These are phyloP conservation scores for Phylloboletellus chloephorus DNA, from an alignment of 1,284 basidiomycete species.

Conservation along the genomic window DNA sequence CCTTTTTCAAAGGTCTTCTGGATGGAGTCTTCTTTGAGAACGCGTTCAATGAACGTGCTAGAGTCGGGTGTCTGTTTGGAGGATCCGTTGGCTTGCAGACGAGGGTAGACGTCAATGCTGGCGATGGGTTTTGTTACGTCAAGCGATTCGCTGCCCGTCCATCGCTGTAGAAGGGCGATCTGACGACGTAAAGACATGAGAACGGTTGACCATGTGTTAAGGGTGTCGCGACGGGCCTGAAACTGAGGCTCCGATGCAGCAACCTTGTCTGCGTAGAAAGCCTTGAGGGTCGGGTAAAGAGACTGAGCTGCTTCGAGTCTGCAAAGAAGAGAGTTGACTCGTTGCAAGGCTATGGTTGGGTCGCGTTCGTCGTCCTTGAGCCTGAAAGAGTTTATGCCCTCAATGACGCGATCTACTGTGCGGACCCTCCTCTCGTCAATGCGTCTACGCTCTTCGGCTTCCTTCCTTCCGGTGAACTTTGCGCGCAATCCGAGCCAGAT, in stretches of 20 bases:
- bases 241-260: conserved; percentile 62
- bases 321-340: conserved; percentile 70
- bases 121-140: conserved; percentile 79
- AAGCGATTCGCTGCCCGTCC: conserved; percentile 89
- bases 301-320: conserved; percentile 81
- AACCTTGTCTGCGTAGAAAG: conserved; percentile 77
- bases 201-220: conserved; percentile 87
- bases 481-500: conserved; percentile 93
- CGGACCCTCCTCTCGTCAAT: conserved; percentile 80
- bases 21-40: conserved; percentile 94
- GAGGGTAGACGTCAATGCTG: conserved; percentile 42
- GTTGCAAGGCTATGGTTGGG: conserved; percentile 55
- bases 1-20: conserved; percentile 93
- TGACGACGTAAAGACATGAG: conserved; percentile 75
- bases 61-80: conserved; percentile 46
- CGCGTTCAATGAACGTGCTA: conserved; percentile 86
- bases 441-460: conserved; percentile 77
- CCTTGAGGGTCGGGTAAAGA: conserved; percentile 81
- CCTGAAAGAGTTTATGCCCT: conserved; percentile 76
- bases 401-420: conserved; percentile 77
- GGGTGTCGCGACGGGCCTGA: conserved; percentile 74
- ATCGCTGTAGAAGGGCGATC: conserved; percentile 74
- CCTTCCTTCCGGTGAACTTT: conserved; percentile 72
- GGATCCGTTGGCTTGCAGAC: conserved; percentile 26
- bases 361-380: conserved; percentile 41